These are phyloP conservation scores for Populus pruinosa DNA, from an alignment of 345 rosid species.

Conservation along the genomic window DNA sequence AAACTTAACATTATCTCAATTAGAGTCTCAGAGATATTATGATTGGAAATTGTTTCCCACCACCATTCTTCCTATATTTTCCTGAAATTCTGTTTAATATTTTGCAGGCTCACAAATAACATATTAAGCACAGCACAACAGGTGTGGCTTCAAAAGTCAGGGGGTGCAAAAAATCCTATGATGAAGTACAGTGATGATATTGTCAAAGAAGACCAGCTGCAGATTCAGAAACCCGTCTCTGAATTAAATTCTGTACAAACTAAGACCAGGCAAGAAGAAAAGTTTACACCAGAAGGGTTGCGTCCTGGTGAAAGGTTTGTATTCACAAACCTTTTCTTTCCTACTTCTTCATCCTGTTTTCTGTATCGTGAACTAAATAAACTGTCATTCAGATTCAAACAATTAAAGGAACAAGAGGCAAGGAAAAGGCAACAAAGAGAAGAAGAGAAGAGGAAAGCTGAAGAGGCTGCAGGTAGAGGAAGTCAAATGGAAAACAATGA, in stretches of 20 bases:
- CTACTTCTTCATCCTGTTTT: background rate
- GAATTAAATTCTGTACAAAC: slow-evolving; percentile 30
- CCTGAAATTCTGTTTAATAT: slow-evolving; percentile 11
- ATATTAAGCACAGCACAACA: slow-evolving; percentile 83
- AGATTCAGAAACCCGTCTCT: slow-evolving; percentile 40
- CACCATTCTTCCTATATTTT: background rate
- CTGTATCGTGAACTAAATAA: slow-evolving; percentile 10
- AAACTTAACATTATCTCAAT: background rate
- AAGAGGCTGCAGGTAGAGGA: slow-evolving; percentile 37
- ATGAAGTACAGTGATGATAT: slow-evolving; percentile 41
- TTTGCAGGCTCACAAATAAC: slow-evolving; percentile 84
- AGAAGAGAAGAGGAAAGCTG: slow-evolving; percentile 52
- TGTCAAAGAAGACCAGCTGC: slow-evolving; percentile 38
- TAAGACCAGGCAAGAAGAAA: slow-evolving; percentile 35
- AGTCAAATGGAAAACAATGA: slow-evolving; percentile 19
- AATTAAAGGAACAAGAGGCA: slow-evolving; percentile 77
- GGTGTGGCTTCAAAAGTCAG: slow-evolving; percentile 90
- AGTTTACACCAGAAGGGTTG: slow-evolving; percentile 46
- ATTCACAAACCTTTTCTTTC: background rate
- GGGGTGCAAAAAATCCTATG: slow-evolving; percentile 63
- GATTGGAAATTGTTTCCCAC: background rate
- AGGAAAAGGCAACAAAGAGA: slow-evolving; percentile 61
- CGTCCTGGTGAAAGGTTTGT: slow-evolving; percentile 75
- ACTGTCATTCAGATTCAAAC: slow-evolving; percentile 56
- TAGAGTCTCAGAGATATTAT: background rate